Conservation (phyloP, 176 grass and related monocot genomes). For the sorghum (Sorghum bicolor) region DNA sequence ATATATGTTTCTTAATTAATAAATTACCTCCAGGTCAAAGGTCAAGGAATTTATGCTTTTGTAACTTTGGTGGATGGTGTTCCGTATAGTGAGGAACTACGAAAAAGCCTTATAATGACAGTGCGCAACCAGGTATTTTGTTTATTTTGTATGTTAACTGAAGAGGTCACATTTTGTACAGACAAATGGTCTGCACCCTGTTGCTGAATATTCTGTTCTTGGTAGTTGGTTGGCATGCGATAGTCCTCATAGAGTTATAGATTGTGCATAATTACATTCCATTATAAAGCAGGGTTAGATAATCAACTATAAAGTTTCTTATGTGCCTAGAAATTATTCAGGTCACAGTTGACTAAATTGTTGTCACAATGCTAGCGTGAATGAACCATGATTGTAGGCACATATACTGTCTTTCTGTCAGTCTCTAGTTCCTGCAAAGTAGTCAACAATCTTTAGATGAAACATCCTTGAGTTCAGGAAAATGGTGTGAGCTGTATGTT, state of each 20-base stretch:
- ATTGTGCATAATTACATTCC: neutral
- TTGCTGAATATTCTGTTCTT: neutral
- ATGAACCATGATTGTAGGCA: conserved; percentile 1
- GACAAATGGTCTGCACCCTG: neutral
- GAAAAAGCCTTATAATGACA: conserved; percentile 65
- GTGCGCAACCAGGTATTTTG: conserved; percentile 78
- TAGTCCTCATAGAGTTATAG: neutral
- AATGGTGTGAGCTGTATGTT: neutral
- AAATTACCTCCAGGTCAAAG: conserved; percentile 66
- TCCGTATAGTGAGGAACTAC: conserved; percentile 79
- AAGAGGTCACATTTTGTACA: neutral
- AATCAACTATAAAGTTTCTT: conserved; percentile 1
- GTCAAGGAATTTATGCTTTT: conserved; percentile 96
- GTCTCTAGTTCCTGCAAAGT: neutral
- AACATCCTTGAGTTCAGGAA: conserved; percentile 4
- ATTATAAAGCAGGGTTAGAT: neutral
- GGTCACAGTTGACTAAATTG: neutral
- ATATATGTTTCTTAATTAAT: conserved; percentile 14
- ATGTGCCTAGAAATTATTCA: neutral
- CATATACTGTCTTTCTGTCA: neutral
- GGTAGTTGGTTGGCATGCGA: neutral
- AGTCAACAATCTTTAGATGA: conserved; percentile 12
- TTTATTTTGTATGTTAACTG: neutral
- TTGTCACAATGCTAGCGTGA: neutral
- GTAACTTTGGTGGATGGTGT: conserved; percentile 80